These are phyloP conservation scores for Tetrahymena thermophila DNA, from an alignment of 73 alveolate genomes.

Conservation along the genomic window DNA sequence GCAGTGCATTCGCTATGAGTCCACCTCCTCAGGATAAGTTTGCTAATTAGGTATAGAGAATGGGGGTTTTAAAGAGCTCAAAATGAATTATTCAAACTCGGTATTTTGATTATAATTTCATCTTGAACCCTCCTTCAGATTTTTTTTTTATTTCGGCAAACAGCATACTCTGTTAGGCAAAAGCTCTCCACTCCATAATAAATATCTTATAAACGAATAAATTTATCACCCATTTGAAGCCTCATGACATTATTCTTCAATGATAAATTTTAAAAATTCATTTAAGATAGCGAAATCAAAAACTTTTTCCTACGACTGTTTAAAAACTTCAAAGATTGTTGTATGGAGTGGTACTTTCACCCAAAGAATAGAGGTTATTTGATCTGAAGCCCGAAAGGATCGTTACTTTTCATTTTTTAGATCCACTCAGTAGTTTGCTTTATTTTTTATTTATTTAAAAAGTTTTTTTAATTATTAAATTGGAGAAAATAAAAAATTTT, in stretches of 20 bases:
- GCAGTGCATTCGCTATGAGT: background rate
- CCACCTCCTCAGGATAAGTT: constrained; percentile 5
- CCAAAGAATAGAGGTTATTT: background rate
- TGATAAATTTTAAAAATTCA: background rate
- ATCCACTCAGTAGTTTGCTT: background rate
- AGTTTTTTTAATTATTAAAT: no score
- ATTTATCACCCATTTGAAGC: background rate
- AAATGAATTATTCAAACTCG: background rate
- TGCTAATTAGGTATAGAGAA: background rate
- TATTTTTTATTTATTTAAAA: background rate
- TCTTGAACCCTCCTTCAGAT: constrained; percentile 4
- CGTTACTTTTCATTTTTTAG: background rate
- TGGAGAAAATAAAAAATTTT: background rate
- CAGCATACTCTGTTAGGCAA: background rate
- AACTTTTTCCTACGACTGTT: background rate
- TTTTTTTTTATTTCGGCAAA: background rate
- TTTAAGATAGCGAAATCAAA: background rate
- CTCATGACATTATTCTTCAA: background rate
- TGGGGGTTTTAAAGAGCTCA: background rate
- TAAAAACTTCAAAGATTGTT: background rate
- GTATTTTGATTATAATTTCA: background rate
- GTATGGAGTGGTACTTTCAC: background rate
- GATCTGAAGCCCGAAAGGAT: constrained; percentile 5
- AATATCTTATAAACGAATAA: background rate
- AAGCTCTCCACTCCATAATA: background rate